Evolutionary conservation across 345 rosid genomes (phyloP).

Genomic region (Eucalyptus guilfoylei): DNA sequence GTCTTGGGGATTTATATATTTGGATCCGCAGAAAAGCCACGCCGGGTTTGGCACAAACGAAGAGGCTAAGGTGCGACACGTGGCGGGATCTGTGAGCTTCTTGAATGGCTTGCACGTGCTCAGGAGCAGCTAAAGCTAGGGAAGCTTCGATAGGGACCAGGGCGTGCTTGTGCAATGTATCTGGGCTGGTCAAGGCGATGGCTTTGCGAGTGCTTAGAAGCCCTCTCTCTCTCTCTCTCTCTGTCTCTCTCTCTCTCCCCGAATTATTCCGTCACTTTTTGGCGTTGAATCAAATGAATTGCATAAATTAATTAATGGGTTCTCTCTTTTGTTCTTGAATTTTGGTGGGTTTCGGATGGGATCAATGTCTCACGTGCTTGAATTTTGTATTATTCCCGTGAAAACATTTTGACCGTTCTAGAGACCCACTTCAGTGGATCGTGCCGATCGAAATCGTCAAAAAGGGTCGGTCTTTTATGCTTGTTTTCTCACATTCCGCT

Average conservation of each 20-base stretch:
- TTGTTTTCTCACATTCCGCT: neutral
- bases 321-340: neutral
- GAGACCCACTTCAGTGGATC: neutral
- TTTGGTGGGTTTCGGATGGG: neutral
- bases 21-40: neutral
- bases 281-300: neutral
- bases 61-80: neutral
- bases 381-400: neutral
- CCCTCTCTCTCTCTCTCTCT: neutral
- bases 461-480: neutral
- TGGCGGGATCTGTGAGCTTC: neutral
- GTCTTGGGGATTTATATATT: neutral
- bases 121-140: neutral
- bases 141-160: slow-evolving; percentile 4
- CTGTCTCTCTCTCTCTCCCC: neutral
- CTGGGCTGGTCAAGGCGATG: slow-evolving; percentile 42
- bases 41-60: neutral
- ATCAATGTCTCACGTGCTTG: neutral
- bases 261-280: neutral
- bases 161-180: slow-evolving; percentile 19
- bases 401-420: neutral
- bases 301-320: neutral
- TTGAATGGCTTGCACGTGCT: neutral
- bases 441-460: neutral
- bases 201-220: slow-evolving; percentile 4